These are phyloP conservation scores for Zoysia japonica DNA, from an alignment of 176 grass and related monocot genomes.

Conservation along the genomic window DNA sequence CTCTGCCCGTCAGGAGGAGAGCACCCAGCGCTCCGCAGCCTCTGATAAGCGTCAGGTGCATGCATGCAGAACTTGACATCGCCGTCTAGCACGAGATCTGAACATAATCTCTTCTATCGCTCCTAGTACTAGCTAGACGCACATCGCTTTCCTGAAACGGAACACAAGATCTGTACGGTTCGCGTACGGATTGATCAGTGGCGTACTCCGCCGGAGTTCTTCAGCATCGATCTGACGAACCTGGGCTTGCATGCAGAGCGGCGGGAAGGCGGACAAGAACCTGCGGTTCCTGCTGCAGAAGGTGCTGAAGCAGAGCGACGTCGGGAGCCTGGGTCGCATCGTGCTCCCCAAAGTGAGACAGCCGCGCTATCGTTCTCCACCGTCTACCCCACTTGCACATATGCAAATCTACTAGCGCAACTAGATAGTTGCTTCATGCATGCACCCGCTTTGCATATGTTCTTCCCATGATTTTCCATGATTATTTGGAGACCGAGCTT, in stretches of 20 bases:
- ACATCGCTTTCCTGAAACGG: slow-evolving; percentile 41
- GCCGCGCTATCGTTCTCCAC: background rate
- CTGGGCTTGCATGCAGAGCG: slow-evolving; percentile 42
- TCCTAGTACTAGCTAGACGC: background rate
- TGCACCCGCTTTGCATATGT: slow-evolving; percentile 22
- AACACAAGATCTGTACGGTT: background rate
- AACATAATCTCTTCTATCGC: background rate
- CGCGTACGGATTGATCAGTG: slow-evolving; percentile 1
- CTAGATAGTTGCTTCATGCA: background rate
- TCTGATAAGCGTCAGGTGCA: slow-evolving; percentile 68
- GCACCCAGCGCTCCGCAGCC: slow-evolving; percentile 23
- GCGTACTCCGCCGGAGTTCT: background rate
- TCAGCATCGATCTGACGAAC: slow-evolving; percentile 7
- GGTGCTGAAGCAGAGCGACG: slow-evolving; percentile 98
- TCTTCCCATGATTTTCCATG: background rate
- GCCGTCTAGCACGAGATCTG: slow-evolving; percentile 40
- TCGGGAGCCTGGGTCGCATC: slow-evolving; percentile 80
- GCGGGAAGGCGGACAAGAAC: slow-evolving; percentile 69
- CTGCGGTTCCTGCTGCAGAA: slow-evolving; percentile 88
- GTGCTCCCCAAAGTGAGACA: slow-evolving; percentile 95
- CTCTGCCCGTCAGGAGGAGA: slow-evolving; percentile 12
- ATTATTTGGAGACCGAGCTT: background rate
- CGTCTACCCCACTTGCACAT: slow-evolving; percentile 21
- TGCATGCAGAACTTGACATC: slow-evolving; percentile 40
- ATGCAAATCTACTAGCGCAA: background rate